Evolutionary conservation across 177 flowering plant genomes (phyloP).

Genomic region (Vitis hybrid): DNA sequence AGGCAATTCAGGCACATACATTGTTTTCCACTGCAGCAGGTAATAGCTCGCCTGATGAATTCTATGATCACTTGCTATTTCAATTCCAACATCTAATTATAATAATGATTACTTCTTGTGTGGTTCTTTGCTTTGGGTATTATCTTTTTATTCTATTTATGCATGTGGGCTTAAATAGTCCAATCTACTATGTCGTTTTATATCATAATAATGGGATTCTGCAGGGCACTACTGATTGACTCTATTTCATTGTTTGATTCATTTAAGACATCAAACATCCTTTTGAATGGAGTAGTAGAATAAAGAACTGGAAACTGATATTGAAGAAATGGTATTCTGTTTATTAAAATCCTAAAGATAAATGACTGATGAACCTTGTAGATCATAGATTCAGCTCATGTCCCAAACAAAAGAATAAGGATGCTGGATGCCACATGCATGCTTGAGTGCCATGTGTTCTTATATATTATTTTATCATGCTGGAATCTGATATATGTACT

Average conservation of each 20-base stretch:
- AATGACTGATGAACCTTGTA: too few relatives aligned
- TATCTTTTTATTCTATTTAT: neutral
- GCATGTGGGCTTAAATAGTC: neutral
- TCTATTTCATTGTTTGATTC: neutral
- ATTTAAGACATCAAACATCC: neutral
- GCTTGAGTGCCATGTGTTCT: neutral
- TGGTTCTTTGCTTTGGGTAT: neutral
- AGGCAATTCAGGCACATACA: slow-evolving; percentile 38
- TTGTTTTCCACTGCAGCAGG: slow-evolving; percentile 28
- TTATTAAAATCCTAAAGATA: too few relatives aligned
- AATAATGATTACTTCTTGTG: neutral
- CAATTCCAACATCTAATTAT: neutral
- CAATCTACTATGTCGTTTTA: neutral
- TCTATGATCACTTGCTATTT: neutral
- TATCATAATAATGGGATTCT: neutral
- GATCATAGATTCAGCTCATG: too few relatives aligned
- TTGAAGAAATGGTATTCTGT: too few relatives aligned
- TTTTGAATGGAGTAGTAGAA: too few relatives aligned
- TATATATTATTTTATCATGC: neutral
- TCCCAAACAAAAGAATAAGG: too few relatives aligned
- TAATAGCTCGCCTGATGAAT: neutral
- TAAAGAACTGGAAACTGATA: too few relatives aligned
- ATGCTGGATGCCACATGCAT: too few relatives aligned
- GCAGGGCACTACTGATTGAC: neutral
- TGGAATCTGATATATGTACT: too few relatives aligned